Percentiles rank a stretch among this genome's conserved stretches.
These are phyloP conservation scores for Platanthera zijinensis DNA, from an alignment of 106 monocot genomes.

Conservation along the genomic window DNA sequence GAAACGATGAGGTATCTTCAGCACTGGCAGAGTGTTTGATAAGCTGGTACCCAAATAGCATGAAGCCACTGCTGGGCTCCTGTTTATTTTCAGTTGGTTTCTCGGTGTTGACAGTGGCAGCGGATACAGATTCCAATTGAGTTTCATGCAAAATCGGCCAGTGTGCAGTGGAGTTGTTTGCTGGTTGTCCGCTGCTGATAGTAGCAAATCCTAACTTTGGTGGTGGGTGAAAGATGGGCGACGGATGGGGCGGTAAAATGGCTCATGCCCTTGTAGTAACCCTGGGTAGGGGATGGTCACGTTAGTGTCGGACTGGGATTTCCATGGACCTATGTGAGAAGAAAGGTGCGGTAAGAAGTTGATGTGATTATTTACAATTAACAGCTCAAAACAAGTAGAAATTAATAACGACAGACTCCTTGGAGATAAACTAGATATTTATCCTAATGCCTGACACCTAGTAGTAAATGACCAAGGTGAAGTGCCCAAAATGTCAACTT, in stretches of 20 bases:
- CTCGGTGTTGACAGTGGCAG: constrained; percentile 25
- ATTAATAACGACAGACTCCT: not conserved
- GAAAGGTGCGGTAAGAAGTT: not conserved
- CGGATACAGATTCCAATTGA: constrained; percentile 27
- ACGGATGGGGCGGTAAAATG: constrained; percentile 19
- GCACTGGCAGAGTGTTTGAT: constrained; percentile 16
- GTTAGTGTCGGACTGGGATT: constrained; percentile 36
- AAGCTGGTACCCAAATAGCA: constrained; percentile 79
- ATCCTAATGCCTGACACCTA: not conserved
- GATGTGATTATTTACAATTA: not conserved
- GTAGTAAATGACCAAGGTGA: not conserved
- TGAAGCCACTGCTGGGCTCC: constrained; percentile 38
- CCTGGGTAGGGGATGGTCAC: constrained; percentile 39
- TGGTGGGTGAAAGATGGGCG: constrained; percentile 26
- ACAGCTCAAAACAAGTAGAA: not conserved
- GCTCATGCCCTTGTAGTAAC: constrained; percentile 21
- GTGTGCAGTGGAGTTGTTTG: constrained; percentile 16
- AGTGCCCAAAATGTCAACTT: not conserved
- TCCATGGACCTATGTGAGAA: constrained; percentile 46
- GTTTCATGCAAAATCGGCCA: constrained; percentile 35
- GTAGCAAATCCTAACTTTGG: constrained; percentile 14
- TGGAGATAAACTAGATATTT: not conserved
- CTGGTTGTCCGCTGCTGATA: constrained; percentile 17
- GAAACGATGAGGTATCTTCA: constrained; percentile 24
- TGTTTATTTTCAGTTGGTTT: constrained; percentile 33